Percentiles rank a stretch among this genome's conserved stretches.
These are phyloP conservation scores for Russula compacta DNA, from an alignment of 768 basidiomycete species.

Conservation along the genomic window DNA sequence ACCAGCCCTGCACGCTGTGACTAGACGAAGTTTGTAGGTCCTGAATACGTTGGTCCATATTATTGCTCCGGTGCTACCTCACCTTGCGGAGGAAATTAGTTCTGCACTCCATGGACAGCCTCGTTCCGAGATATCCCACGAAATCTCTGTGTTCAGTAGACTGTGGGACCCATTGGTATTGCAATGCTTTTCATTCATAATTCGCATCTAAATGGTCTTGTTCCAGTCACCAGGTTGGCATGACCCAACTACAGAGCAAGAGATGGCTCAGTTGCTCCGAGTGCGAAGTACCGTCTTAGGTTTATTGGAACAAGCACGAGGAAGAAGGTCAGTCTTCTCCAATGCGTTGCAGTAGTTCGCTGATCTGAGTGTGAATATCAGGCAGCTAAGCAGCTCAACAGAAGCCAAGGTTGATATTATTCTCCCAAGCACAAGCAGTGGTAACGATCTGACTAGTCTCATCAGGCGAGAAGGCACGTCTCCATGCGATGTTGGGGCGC, in stretches of 20 bases:
- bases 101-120: constrained; percentile 24
- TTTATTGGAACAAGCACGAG: constrained; percentile 68
- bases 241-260: constrained; percentile 42
- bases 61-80: constrained; percentile 80
- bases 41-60: constrained; percentile 58
- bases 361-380: constrained; percentile 24
- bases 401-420: constrained; percentile 68
- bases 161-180: constrained; percentile 66
- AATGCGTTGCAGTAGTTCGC: neutral
- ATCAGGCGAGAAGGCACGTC: constrained; percentile 37
- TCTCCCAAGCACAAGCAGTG: constrained; percentile 36
- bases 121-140: constrained; percentile 21
- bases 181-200: neutral
- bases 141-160: constrained; percentile 57
- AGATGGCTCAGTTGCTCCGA: constrained; percentile 55
- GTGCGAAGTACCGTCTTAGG: constrained; percentile 54
- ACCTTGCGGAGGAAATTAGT: constrained; percentile 85
- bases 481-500: neutral
- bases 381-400: constrained; percentile 63
- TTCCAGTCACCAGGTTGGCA: constrained; percentile 52
- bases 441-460: constrained; percentile 23
- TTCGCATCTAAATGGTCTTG: neutral
- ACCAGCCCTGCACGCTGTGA: neutral
- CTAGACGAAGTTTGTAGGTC: constrained; percentile 35
- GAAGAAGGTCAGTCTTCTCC: constrained; percentile 50